Evolutionary conservation across 1,284 basidiomycete genomes (phyloP), one percentile per base, ranked within the genome.

Genomic region (Meripilus lineatus): DNA sequence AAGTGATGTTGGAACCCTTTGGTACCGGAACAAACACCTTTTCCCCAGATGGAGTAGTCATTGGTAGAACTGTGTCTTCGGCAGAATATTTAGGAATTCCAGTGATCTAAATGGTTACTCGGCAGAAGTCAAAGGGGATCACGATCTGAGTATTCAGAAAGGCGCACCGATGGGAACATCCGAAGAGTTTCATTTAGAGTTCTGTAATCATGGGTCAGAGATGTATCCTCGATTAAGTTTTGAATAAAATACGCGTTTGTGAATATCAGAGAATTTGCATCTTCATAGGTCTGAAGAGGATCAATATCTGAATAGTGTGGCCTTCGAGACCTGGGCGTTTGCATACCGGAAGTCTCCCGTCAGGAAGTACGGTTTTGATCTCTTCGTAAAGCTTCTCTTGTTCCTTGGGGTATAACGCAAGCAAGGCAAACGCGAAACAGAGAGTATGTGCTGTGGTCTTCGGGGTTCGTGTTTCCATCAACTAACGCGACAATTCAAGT

Each of bases 171-270:
- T 36, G 79, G 75, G 48, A 72, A 78, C 48, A 83, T 58, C 22
- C 79, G 67, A 10, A 83, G 58, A 0, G 76, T 72, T 58, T 83
- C 80, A 53, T 79, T 69, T 44, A 77, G 68, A 0, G 75, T 72
- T 6, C 75, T 79, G 45, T 54, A 52, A 28, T 56, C 54, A 18
- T 15, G n/a, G 26, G 20, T 8, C 14, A 36, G 2, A 25, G 18
- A 22, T 28, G 26, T 26, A 14, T 20, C 4, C 10, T 11, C 14
- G 15, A 18, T 18, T 21, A 14, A 34, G 17, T 41, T 17, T 20
- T 23, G 11, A 54, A 67, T 53, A 57, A 74, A 71, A 71, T 15
- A 35, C 33, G 73, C 54, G 71, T 59, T 2, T 66, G 66, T 37
- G 69, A 63, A 11, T 65, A 14, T 68, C n/a, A 81, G 62, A 24